phyloP scores from a whole-genome alignment of 257 asterid genomes.

The Plectranthus barbatus region DNA sequence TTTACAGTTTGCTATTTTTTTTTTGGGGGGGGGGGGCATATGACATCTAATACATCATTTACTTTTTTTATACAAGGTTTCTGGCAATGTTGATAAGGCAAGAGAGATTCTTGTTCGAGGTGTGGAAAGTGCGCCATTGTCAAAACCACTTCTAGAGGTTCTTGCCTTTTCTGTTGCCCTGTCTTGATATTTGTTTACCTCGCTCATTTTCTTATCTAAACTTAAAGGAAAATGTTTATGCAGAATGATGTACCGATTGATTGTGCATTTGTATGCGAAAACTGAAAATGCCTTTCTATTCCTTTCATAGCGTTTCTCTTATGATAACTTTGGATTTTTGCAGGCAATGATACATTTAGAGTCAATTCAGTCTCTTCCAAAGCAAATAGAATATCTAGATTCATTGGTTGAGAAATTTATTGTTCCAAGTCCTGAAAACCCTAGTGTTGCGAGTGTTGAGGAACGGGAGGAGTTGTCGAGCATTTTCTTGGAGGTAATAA shows the following conservation, averaged over 20 bases:
- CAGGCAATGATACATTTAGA: slow-evolving; percentile 96
- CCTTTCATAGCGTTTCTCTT: not conserved
- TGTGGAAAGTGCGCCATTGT: slow-evolving; percentile 62
- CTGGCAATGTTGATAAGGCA: slow-evolving; percentile 47
- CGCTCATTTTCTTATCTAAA: not conserved
- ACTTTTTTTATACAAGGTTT: slow-evolving; percentile 41
- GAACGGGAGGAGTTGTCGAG: slow-evolving; percentile 92
- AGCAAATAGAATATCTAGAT: slow-evolving; percentile 69
- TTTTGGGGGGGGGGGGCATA: not conserved
- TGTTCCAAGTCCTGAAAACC: slow-evolving; percentile 43
- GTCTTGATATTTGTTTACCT: not conserved
- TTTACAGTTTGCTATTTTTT: not conserved
- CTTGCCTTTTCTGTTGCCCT: not conserved
- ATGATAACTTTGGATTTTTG: slow-evolving; percentile 16
- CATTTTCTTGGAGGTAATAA: slow-evolving; percentile 90
- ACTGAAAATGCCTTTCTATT: not conserved
- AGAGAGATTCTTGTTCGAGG: slow-evolving; percentile 56
- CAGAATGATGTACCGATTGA: not conserved
- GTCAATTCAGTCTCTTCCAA: slow-evolving; percentile 84
- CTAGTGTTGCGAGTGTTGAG: slow-evolving; percentile 52
- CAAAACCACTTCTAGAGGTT: slow-evolving; percentile 94
- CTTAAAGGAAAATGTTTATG: not conserved
- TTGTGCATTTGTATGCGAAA: not conserved
- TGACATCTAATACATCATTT: not conserved
- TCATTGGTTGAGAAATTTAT: slow-evolving; percentile 72